phyloP scores from a whole-genome alignment of 768 basidiomycete species.

The Mycena chlorophos region DNA sequence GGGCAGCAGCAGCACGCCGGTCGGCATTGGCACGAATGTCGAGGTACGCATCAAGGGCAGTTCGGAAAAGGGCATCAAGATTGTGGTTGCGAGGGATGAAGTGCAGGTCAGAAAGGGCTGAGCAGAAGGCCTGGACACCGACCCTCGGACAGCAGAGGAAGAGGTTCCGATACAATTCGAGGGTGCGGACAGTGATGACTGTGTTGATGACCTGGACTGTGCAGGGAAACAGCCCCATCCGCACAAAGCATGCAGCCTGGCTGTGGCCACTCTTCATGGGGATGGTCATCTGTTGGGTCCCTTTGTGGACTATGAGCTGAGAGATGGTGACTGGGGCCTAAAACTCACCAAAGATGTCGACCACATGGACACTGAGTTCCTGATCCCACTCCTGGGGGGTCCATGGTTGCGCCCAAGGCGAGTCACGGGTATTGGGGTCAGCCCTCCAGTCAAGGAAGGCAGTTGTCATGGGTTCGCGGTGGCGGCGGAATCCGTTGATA shows the following conservation, averaged over 20 bases:
- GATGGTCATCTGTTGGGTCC: not conserved
- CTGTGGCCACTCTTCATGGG: not conserved
- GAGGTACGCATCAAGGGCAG: slow-evolving; percentile 39
- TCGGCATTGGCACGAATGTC: slow-evolving; percentile 24
- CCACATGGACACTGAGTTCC: not conserved
- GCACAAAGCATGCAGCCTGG: not conserved
- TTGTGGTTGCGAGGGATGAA: not conserved
- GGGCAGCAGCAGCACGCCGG: slow-evolving; percentile 18
- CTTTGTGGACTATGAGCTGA: not conserved
- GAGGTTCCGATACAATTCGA: not conserved
- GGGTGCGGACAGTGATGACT: not conserved
- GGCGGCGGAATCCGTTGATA: not conserved
- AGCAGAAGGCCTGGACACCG: not conserved
- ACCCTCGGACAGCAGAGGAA: not conserved
- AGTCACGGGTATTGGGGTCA: not conserved
- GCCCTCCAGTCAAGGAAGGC: not conserved
- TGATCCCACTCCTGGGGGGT: not conserved
- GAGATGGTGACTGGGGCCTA: not conserved
- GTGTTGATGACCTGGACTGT: not conserved
- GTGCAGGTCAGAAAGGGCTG: not conserved
- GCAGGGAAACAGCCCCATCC: not conserved
- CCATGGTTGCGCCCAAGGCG: not conserved
- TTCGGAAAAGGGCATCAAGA: slow-evolving; percentile 22
- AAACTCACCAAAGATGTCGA: not conserved
- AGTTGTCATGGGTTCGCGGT: not conserved